Percentiles rank a stretch among this genome's conserved stretches.
phyloP scores from a whole-genome alignment of 805 yeast genomes.

The Metschnikowia gelsemii region DNA sequence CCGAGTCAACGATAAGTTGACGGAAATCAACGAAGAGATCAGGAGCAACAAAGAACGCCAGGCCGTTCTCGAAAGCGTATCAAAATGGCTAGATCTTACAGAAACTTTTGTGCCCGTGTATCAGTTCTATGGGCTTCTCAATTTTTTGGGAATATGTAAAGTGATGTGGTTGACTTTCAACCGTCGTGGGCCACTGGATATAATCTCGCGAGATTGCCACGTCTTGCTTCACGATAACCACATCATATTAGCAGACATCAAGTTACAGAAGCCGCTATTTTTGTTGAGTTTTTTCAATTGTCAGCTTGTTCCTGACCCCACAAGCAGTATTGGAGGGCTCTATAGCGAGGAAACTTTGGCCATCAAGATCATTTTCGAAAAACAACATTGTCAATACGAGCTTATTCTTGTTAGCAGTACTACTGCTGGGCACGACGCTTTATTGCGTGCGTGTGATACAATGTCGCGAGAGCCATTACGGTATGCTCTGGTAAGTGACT shows the following conservation, averaged over 20 bases:
- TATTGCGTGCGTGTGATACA: constrained; percentile 5
- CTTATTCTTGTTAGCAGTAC: constrained; percentile 6
- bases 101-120: not conserved
- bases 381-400: constrained; percentile 12
- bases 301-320: constrained; percentile 4
- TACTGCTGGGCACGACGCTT: constrained; percentile 2
- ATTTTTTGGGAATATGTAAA: constrained; percentile 4
- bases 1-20: constrained; percentile 5
- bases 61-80: constrained; percentile 7
- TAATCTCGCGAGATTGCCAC: constrained; percentile 5
- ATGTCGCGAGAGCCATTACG: constrained; percentile 4
- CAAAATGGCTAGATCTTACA: constrained; percentile 7
- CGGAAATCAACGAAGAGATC: constrained; percentile 13
- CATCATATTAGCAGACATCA: constrained; percentile 6
- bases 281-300: constrained; percentile 10
- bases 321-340: constrained; percentile 8
- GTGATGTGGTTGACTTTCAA: constrained; percentile 9
- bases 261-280: constrained; percentile 5
- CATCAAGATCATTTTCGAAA: constrained; percentile 10
- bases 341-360: constrained; percentile 2
- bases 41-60: constrained; percentile 6
- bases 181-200: constrained; percentile 5
- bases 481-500: constrained; percentile 2
- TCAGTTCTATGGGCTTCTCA: constrained; percentile 9
- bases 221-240: constrained; percentile 11